Conservation (phyloP, 371 early-diverging fungal species). For the Funneliformis caledonium region DNA sequence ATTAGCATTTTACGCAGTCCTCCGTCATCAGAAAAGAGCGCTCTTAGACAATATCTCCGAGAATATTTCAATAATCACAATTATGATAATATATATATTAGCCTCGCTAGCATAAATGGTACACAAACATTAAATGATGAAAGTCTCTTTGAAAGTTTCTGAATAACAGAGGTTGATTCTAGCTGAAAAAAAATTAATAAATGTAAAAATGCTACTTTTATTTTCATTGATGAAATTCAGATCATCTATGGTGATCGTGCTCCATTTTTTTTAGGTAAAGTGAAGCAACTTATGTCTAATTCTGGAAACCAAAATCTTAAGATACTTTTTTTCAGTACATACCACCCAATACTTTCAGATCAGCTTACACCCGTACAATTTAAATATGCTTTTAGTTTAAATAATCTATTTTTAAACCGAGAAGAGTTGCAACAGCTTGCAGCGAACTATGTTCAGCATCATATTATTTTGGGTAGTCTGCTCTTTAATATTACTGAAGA, state of each 20-base stretch:
- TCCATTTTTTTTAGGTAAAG: slow-evolving; percentile 13
- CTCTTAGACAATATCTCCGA: slow-evolving; percentile 9
- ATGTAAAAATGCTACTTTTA: not conserved
- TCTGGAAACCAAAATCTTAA: not conserved
- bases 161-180: not conserved
- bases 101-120: slow-evolving; percentile 18
- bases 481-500: slow-evolving; percentile 12
- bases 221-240: too few species aligned
- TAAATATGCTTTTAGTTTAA: slow-evolving; percentile 5
- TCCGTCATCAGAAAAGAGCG: slow-evolving; percentile 31
- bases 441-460: not conserved
- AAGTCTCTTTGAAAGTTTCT: slow-evolving; percentile 6
- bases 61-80: not conserved
- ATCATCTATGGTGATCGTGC: slow-evolving; percentile 21
- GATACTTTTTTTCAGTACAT: slow-evolving; percentile 9
- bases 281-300: slow-evolving; percentile 24
- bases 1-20: slow-evolving; percentile 29
- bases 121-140: slow-evolving; percentile 5
- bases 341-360: slow-evolving; percentile 10
- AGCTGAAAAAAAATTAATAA: slow-evolving; percentile 26
- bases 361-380: slow-evolving; percentile 3
- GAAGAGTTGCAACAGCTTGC: slow-evolving; percentile 3
- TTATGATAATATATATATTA: not conserved
- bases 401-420: slow-evolving; percentile 14
- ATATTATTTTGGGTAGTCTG: not conserved